Conservation (phyloP, 805 yeast species). For the Millerozyma miso region DNA sequence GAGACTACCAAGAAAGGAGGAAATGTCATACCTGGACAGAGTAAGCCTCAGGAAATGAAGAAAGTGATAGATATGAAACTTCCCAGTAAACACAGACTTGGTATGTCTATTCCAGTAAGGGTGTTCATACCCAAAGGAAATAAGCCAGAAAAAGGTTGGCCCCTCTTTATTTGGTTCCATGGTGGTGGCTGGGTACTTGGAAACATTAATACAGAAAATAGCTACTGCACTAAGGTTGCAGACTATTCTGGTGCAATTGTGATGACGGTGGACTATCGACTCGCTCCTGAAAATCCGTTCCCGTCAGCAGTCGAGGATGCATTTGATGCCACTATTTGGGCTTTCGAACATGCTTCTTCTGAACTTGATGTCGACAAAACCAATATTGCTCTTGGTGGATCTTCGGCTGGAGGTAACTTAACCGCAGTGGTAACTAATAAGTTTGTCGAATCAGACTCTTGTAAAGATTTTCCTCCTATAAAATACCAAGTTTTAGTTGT, state of each 20-base stretch:
- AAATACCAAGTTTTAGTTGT: constrained; percentile 39
- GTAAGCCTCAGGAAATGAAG: constrained; percentile 23
- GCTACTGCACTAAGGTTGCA: background rate
- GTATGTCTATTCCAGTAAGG: constrained; percentile 22
- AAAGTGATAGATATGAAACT: constrained; percentile 26
- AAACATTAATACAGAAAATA: constrained; percentile 14
- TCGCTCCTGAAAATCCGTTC: constrained; percentile 47
- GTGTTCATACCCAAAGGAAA: constrained; percentile 34
- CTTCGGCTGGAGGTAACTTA: constrained; percentile 44
- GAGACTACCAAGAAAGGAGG: constrained; percentile 26
- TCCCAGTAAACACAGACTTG: constrained; percentile 24
- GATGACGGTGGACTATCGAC: constrained; percentile 45
- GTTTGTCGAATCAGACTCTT: constrained; percentile 14
- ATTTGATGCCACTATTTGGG: constrained; percentile 32
- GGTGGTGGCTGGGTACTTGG: constrained; percentile 48
- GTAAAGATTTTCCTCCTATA: constrained; percentile 27
- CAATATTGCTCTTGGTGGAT: constrained; percentile 40
- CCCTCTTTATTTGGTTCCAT: constrained; percentile 36
- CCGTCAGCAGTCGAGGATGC: constrained; percentile 47
- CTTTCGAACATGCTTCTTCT: constrained; percentile 14
- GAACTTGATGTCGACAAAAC: constrained; percentile 22
- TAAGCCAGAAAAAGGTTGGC: constrained; percentile 34
- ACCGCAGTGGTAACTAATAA: constrained; percentile 35
- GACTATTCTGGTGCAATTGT: constrained; percentile 39
- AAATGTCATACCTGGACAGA: constrained; percentile 42